Evolutionary conservation across 345 rosid species (phyloP).

Genomic region (Pistacia vera): DNA sequence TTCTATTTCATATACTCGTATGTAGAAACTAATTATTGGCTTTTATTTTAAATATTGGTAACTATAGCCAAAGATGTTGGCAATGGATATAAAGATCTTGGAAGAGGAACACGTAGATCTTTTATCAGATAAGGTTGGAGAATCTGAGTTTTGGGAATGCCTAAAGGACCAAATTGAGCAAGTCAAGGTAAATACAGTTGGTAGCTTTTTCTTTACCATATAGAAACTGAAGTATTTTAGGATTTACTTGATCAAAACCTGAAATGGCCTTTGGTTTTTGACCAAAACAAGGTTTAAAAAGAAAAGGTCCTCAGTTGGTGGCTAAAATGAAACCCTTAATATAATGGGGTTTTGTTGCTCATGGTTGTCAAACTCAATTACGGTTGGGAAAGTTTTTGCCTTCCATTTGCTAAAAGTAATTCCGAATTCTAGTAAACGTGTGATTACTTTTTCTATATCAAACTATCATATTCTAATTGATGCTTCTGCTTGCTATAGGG

Average conservation of each 20-base stretch:
- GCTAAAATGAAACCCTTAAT: background rate
- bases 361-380: background rate
- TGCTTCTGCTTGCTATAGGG: too few relatives aligned
- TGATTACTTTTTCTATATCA: too few relatives aligned
- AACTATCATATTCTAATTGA: too few relatives aligned
- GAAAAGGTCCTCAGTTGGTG: too few relatives aligned
- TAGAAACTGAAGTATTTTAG: too few relatives aligned
- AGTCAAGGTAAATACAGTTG: conserved; percentile 46
- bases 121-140: conserved; percentile 58
- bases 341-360: too few relatives aligned
- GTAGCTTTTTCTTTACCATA: too few relatives aligned
- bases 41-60: conserved; percentile 8
- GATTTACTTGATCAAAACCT: too few relatives aligned
- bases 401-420: background rate
- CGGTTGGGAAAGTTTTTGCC: background rate
- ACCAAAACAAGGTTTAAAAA: too few relatives aligned
- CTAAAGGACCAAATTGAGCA: conserved; percentile 52
- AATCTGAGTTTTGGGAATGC: conserved; percentile 52
- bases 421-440: too few relatives aligned
- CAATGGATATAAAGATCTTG: conserved; percentile 46
- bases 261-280: too few relatives aligned
- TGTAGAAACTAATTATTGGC: background rate
- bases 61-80: conserved; percentile 62
- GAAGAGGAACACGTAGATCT: conserved; percentile 59
- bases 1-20: background rate